phyloP scores from a whole-genome alignment of 495 filamentous ascomycete genomes.

The Talaromyces borbonicus region DNA sequence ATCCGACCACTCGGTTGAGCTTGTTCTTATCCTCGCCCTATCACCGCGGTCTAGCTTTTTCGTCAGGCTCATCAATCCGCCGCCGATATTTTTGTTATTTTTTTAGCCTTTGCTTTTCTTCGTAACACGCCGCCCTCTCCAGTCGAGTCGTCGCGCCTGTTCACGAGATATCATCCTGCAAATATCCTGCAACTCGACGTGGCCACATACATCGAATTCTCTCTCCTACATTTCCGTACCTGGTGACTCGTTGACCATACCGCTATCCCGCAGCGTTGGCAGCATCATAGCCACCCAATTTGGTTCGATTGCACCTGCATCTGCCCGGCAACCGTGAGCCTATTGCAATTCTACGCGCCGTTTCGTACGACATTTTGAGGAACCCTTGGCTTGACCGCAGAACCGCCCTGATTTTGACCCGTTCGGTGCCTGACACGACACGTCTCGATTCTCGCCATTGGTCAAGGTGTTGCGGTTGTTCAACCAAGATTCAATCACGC shows the following conservation, averaged over 20 bases:
- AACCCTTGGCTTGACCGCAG: constrained; percentile 4
- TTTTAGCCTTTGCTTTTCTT: too few species aligned
- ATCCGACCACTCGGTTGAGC: neutral
- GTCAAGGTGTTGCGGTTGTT: neutral
- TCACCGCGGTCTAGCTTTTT: too few species aligned
- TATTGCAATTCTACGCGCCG: too few species aligned
- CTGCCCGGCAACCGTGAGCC: neutral
- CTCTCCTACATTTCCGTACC: neutral
- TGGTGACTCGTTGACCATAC: constrained; percentile 1
- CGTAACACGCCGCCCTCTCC: too few species aligned
- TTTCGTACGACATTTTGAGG: constrained; percentile 3
- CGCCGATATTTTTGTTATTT: too few species aligned
- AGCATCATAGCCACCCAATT: neutral
- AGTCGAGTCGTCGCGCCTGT: too few species aligned
- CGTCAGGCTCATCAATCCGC: too few species aligned
- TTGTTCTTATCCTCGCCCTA: neutral
- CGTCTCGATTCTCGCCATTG: neutral
- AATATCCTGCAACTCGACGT: constrained; percentile 4
- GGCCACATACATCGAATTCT: neutral
- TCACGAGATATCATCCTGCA: too few species aligned
- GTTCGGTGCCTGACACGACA: constrained; percentile 6
- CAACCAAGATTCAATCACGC: too few species aligned
- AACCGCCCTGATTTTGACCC: neutral
- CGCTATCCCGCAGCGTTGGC: neutral
- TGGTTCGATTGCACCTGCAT: neutral